Conservation (phyloP, 345 rosid genomes). For the Carallia pectinifolia region DNA sequence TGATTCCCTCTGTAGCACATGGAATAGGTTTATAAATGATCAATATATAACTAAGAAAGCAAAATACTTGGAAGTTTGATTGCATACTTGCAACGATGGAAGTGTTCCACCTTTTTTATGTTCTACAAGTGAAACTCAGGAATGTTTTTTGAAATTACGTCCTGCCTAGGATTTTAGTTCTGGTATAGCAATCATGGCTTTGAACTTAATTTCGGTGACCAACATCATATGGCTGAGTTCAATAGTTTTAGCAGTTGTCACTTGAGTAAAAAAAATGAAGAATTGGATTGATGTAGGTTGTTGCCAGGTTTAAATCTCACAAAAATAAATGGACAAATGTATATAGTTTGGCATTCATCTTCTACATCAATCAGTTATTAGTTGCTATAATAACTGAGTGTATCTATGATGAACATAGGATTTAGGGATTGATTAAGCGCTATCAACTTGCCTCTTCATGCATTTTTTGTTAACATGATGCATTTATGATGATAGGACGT, state of each 20-base stretch:
- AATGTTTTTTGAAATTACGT: not conserved
- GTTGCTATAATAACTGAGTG: not conserved
- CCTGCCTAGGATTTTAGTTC: not conserved
- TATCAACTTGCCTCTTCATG: conserved; percentile 8
- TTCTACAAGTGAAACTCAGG: not conserved
- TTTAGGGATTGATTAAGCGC: not conserved
- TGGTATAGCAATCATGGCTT: not conserved
- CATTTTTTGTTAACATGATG: not conserved
- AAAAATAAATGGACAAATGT: too few relatives aligned
- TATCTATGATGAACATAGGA: not conserved
- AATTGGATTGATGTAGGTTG: not conserved
- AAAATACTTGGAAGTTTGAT: too few relatives aligned
- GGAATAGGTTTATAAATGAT: too few relatives aligned
- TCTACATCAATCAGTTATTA: not conserved
- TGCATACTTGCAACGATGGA: too few relatives aligned
- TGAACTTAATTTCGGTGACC: not conserved
- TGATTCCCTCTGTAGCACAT: too few relatives aligned
- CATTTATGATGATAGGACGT: conserved; percentile 57
- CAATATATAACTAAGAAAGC: too few relatives aligned
- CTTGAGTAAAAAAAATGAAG: not conserved
- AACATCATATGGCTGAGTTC: not conserved
- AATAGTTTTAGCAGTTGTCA: not conserved
- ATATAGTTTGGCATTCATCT: not conserved
- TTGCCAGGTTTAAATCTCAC: too few relatives aligned
- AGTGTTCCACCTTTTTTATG: too few relatives aligned